These are phyloP conservation scores for Glycine latifolia DNA, from an alignment of 306 rosid species.

Conservation along the genomic window DNA sequence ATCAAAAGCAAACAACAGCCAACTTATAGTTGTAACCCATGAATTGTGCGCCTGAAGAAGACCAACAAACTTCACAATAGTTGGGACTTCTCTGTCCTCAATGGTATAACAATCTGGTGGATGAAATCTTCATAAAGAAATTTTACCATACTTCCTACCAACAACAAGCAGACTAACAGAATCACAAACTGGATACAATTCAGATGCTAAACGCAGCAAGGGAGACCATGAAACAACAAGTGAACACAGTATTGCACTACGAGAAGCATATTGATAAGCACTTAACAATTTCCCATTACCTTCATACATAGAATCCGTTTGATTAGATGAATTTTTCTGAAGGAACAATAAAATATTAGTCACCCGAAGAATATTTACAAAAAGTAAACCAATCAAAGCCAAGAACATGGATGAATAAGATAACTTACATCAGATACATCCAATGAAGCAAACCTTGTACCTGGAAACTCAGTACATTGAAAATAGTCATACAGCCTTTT, in stretches of 20 bases:
- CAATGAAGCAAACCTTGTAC: constrained; percentile 42
- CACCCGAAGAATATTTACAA: not conserved
- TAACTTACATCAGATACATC: constrained; percentile 59
- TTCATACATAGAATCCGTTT: constrained; percentile 49
- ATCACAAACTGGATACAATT: constrained; percentile 47
- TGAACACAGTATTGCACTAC: constrained; percentile 76
- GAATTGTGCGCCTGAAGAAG: constrained; percentile 78
- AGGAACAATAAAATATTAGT: constrained; percentile 46
- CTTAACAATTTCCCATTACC: constrained; percentile 45
- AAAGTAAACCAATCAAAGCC: constrained; percentile 25
- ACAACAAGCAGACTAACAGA: constrained; percentile 78
- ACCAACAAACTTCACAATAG: constrained; percentile 59
- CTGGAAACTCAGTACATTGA: constrained; percentile 54
- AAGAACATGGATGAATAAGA: constrained; percentile 39
- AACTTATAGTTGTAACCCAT: constrained; percentile 76
- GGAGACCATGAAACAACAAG: constrained; percentile 92
- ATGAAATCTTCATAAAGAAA: constrained; percentile 77
- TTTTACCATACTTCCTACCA: constrained; percentile 83
- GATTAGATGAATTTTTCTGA: constrained; percentile 48
- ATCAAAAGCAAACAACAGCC: constrained; percentile 68
- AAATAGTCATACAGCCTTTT: constrained; percentile 65
- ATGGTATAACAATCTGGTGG: constrained; percentile 70
- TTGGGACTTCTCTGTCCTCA: constrained; percentile 52
- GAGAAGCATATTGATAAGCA: constrained; percentile 76
- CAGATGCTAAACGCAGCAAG: constrained; percentile 55